phyloP scores from a whole-genome alignment of 179 eudicot genomes.

The Amaranthus tricolor region DNA sequence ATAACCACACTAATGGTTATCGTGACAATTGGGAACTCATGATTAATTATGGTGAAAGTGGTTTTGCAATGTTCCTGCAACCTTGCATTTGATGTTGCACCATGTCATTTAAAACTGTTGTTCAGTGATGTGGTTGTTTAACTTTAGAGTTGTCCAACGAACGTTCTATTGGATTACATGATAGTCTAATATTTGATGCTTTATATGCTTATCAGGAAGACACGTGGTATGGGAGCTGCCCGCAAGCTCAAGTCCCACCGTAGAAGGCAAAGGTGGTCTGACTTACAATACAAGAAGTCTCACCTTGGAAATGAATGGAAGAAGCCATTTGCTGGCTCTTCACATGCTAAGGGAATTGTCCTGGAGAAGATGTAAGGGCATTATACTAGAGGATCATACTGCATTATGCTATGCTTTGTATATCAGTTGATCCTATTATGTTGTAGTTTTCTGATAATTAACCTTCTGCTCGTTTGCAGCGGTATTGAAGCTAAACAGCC shows the following conservation, averaged over 20 bases:
- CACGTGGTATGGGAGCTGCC: slow-evolving; percentile 44
- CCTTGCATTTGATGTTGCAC: too few relatives aligned
- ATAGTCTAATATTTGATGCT: not conserved
- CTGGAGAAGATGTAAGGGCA: slow-evolving; percentile 34
- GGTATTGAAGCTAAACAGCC: slow-evolving; percentile 45
- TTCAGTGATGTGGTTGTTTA: too few relatives aligned
- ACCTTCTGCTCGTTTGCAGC: not conserved
- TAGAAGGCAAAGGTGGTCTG: slow-evolving; percentile 38
- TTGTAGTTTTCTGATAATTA: too few relatives aligned
- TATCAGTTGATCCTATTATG: too few relatives aligned
- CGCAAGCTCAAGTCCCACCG: slow-evolving; percentile 40
- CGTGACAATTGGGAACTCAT: too few relatives aligned
- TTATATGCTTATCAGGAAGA: slow-evolving; percentile 23
- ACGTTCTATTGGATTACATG: too few relatives aligned
- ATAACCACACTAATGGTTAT: too few relatives aligned
- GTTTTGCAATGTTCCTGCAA: too few relatives aligned
- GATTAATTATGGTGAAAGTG: too few relatives aligned
- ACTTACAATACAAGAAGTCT: slow-evolving; percentile 37
- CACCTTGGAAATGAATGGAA: slow-evolving; percentile 42
- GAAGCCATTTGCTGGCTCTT: slow-evolving; percentile 39
- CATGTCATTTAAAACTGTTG: too few relatives aligned
- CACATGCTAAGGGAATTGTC: slow-evolving; percentile 40
- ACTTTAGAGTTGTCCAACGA: too few relatives aligned
- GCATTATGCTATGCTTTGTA: too few relatives aligned
- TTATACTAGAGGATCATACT: not conserved